These are phyloP conservation scores for Quercus suber DNA, from an alignment of 306 rosid species.

Conservation along the genomic window DNA sequence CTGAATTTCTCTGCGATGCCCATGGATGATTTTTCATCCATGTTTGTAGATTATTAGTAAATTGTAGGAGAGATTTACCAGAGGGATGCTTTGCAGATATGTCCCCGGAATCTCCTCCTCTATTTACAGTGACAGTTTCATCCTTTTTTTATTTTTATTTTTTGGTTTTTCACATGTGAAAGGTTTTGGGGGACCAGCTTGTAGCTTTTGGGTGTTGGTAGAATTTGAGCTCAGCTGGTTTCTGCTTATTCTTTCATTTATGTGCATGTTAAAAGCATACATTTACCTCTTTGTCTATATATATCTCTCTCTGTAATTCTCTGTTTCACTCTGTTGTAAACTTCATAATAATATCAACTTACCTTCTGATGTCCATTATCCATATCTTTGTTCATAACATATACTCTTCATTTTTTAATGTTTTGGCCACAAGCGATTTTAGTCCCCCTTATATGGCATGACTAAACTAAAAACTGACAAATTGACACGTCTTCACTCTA, in stretches of 20 bases:
- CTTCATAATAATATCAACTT: constrained; percentile 7
- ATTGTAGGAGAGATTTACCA: constrained; percentile 47
- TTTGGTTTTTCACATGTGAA: constrained; percentile 30
- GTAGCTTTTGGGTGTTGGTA: constrained; percentile 75
- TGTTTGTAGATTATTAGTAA: neutral
- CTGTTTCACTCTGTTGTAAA: constrained; percentile 30
- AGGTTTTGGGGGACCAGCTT: constrained; percentile 61
- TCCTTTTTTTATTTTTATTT: neutral
- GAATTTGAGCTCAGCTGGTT: constrained; percentile 88
- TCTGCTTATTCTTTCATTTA: constrained; percentile 54
- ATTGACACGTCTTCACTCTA: too few relatives aligned
- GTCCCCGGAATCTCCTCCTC: constrained; percentile 80
- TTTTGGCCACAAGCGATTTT: too few relatives aligned
- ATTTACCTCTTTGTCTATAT: constrained; percentile 23
- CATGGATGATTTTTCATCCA: neutral
- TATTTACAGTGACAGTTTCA: constrained; percentile 24
- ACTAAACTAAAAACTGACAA: too few relatives aligned
- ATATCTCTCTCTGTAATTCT: constrained; percentile 24
- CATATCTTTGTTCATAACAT: neutral
- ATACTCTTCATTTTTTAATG: too few relatives aligned
- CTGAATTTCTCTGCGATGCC: neutral
- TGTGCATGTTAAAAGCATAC: constrained; percentile 3
- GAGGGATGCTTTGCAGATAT: constrained; percentile 65
- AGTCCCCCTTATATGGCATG: too few relatives aligned
- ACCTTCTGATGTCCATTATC: neutral